phyloP scores from a whole-genome alignment of 1,284 basidiomycete species.

The Heterobasidion annosum region DNA sequence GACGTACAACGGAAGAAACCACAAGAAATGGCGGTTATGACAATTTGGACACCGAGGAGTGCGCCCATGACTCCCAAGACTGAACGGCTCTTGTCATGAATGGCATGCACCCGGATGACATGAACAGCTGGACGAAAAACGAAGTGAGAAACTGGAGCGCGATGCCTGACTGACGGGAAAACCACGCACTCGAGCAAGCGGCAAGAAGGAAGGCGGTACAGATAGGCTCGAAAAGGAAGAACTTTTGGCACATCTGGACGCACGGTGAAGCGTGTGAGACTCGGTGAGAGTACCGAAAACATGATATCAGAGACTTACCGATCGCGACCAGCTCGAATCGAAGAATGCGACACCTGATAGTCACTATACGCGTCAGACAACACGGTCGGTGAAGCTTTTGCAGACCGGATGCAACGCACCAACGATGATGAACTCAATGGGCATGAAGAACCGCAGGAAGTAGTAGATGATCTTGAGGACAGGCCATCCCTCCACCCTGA shows the following conservation, averaged over 20 bases:
- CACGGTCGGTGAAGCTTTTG: background rate
- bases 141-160: background rate
- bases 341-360: slow-evolving; percentile 68
- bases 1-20: slow-evolving; percentile 62
- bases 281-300: background rate
- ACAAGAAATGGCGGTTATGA: slow-evolving; percentile 60
- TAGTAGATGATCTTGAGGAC: slow-evolving; percentile 66
- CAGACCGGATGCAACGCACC: slow-evolving; percentile 32
- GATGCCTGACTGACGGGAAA: slow-evolving; percentile 1
- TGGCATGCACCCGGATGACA: slow-evolving; percentile 67
- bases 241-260: slow-evolving; percentile 48
- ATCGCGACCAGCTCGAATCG: slow-evolving; percentile 23
- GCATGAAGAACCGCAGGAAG: slow-evolving; percentile 67
- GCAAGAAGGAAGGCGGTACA: slow-evolving; percentile 70
- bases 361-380: slow-evolving; percentile 3
- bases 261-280: slow-evolving; percentile 6
- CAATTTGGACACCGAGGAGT: slow-evolving; percentile 57
- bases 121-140: slow-evolving; percentile 39
- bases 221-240: slow-evolving; percentile 78
- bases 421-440: slow-evolving; percentile 64
- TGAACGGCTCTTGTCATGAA: slow-evolving; percentile 53
- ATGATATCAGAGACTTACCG: slow-evolving; percentile 1
- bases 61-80: slow-evolving; percentile 46
- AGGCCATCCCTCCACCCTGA: slow-evolving; percentile 65
- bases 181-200: slow-evolving; percentile 45